phyloP scores from a whole-genome alignment of 139 green algal genomes.

The Mesotaenium endlicherianum region DNA sequence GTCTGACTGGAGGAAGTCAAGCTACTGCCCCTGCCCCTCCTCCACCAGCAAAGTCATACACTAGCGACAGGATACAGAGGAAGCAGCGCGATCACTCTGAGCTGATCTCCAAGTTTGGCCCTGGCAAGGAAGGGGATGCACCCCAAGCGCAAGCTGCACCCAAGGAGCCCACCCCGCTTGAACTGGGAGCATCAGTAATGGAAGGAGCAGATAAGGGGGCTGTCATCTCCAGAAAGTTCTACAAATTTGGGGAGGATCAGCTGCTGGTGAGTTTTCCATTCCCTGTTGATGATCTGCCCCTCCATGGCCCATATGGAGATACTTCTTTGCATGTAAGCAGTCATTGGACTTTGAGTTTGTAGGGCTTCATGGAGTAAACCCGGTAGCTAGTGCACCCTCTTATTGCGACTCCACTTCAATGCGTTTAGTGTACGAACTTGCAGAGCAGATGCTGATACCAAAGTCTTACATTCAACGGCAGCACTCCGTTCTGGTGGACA shows the following conservation, averaged over 20 bases:
- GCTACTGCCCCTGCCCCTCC: conserved; percentile 4
- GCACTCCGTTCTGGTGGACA: neutral
- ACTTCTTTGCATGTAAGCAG: neutral
- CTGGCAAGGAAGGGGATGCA: neutral
- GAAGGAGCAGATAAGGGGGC: conserved; percentile 1
- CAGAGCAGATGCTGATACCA: neutral
- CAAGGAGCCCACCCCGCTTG: conserved; percentile 7
- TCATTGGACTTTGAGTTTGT: too few species aligned
- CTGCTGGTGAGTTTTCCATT: conserved; percentile 28
- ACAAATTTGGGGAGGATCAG: conserved; percentile 9
- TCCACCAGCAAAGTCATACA: neutral
- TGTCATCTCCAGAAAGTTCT: conserved; percentile 30
- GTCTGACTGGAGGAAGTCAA: conserved; percentile 6
- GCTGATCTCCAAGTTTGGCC: neutral
- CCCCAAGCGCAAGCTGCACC: neutral
- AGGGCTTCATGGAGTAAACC: too few species aligned
- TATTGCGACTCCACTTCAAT: too few species aligned
- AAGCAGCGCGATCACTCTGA: conserved; percentile 1
- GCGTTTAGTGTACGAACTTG: too few species aligned
- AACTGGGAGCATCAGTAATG: conserved; percentile 33
- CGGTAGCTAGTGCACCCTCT: too few species aligned
- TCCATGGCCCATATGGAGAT: neutral
- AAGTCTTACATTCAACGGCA: neutral
- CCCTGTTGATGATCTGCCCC: neutral
- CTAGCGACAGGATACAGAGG: neutral